phyloP scores from a whole-genome alignment of 2,329 filamentous ascomycete species.

The Emmonsia crescens region DNA sequence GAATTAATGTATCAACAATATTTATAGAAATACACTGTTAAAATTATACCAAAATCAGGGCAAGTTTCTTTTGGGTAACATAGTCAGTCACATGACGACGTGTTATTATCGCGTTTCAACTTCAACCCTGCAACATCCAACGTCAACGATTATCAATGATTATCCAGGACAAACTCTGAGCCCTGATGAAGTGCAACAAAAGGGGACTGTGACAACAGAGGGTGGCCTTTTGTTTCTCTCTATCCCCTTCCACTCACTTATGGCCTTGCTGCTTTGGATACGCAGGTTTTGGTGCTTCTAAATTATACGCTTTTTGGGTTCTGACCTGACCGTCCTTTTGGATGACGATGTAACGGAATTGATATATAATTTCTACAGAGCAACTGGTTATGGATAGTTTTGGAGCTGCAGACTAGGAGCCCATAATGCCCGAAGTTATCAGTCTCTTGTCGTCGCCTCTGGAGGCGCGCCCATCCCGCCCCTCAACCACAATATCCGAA shows the following conservation, averaged over 20 bases:
- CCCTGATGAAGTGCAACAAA: no score
- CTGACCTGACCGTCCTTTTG: neutral
- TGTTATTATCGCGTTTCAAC: neutral
- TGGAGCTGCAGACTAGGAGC: neutral
- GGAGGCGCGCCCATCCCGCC: neutral
- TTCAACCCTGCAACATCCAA: neutral
- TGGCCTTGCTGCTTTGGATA: neutral
- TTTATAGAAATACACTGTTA: no score
- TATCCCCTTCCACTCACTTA: neutral
- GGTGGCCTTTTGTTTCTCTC: neutral
- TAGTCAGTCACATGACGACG: neutral
- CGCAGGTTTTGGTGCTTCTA: neutral
- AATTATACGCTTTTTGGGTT: neutral
- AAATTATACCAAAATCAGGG: neutral
- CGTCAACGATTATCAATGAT: neutral
- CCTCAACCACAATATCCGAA: neutral
- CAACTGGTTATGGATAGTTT: neutral
- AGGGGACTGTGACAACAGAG: neutral
- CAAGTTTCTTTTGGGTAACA: neutral
- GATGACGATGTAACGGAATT: neutral
- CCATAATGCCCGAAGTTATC: constrained; percentile 30
- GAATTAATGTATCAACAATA: neutral
- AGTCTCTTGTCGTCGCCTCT: constrained; percentile 24
- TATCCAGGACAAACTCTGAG: neutral
- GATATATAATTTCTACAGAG: neutral